phyloP scores from a whole-genome alignment of 768 basidiomycete genomes.

The Boletus fagicola region DNA sequence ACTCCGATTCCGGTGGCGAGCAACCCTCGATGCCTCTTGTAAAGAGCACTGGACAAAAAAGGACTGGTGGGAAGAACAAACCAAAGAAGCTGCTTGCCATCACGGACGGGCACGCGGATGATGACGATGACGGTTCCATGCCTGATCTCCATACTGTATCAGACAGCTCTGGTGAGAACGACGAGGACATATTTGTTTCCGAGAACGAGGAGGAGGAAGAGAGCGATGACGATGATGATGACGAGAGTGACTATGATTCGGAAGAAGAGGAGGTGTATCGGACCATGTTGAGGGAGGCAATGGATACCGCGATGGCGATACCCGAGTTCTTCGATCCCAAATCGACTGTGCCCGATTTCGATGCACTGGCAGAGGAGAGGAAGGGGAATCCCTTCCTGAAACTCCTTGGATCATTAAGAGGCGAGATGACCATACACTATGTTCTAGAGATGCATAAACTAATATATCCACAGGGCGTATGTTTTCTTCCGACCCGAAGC shows the following conservation, averaged over 20 bases:
- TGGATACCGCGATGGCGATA: conserved; percentile 60
- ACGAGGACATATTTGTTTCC: conserved; percentile 33
- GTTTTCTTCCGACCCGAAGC: conserved; percentile 49
- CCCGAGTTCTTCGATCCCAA: conserved; percentile 58
- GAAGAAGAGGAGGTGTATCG: conserved; percentile 69
- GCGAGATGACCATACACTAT: conserved; percentile 32
- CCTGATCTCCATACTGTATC: conserved; percentile 67
- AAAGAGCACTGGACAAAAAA: conserved; percentile 19
- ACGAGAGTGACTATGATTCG: conserved; percentile 54
- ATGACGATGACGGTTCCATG: conserved; percentile 55
- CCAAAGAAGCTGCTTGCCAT: conserved; percentile 47
- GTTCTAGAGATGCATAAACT: background rate
- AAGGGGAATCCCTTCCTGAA: conserved; percentile 79
- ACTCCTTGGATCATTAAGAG: conserved; percentile 70
- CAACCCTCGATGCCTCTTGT: conserved; percentile 5
- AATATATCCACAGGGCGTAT: conserved; percentile 54
- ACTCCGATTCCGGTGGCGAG: conserved; percentile 30
- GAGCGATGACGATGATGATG: conserved; percentile 33
- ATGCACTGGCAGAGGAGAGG: conserved; percentile 45
- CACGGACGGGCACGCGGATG: conserved; percentile 41
- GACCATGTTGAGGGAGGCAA: conserved; percentile 64
- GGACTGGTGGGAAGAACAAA: conserved; percentile 26
- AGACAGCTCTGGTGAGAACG: conserved; percentile 48
- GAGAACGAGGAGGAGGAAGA: conserved; percentile 37
- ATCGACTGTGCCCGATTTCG: conserved; percentile 44